phyloP scores from a whole-genome alignment of 352 stramenopile genomes.

The Phytopythium helicoides region DNA sequence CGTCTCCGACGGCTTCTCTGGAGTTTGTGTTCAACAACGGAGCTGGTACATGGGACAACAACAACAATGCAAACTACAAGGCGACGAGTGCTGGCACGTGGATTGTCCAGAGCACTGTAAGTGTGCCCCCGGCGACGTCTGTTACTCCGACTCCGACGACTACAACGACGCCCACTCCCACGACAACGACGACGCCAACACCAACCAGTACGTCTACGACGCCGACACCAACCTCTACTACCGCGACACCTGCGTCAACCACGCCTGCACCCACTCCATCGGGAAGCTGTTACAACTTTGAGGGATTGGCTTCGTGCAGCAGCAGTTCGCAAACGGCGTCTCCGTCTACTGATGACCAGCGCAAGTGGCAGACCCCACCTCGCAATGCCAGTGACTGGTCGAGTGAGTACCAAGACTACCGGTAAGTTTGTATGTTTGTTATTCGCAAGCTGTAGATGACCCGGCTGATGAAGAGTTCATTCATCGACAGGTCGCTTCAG shows the following conservation, averaged over 20 bases:
- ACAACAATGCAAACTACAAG: conserved; percentile 43
- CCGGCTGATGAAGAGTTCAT: no score
- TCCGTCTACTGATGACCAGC: conserved; percentile 18
- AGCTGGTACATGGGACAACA: conserved; percentile 42
- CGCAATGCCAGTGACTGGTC: conserved; percentile 30
- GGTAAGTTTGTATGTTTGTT: no score
- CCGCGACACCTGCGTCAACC: conserved; percentile 10
- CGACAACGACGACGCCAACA: conserved; percentile 15
- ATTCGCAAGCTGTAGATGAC: no score
- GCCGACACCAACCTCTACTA: no score
- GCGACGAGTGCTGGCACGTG: conserved; percentile 27
- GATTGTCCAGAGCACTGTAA: conserved; percentile 31
- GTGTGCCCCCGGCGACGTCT: conserved; percentile 12
- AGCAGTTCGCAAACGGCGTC: conserved; percentile 16
- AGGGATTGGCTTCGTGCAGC: conserved; percentile 26
- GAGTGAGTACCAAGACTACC: conserved; percentile 41
- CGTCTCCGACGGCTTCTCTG: conserved; percentile 14
- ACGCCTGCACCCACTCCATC: conserved; percentile 16
- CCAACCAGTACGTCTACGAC: no score
- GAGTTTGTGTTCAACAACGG: conserved; percentile 50
- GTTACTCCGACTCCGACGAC: conserved; percentile 3
- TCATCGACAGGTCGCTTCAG: no score
- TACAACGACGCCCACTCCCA: conserved; percentile 11
- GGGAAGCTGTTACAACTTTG: conserved; percentile 28
- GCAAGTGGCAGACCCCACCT: conserved; percentile 50